Evolutionary conservation across 139 green algal species (phyloP), one percentile per base, ranked within the genome.

Genomic region (Chlamydomonas schloesseri): DNA sequence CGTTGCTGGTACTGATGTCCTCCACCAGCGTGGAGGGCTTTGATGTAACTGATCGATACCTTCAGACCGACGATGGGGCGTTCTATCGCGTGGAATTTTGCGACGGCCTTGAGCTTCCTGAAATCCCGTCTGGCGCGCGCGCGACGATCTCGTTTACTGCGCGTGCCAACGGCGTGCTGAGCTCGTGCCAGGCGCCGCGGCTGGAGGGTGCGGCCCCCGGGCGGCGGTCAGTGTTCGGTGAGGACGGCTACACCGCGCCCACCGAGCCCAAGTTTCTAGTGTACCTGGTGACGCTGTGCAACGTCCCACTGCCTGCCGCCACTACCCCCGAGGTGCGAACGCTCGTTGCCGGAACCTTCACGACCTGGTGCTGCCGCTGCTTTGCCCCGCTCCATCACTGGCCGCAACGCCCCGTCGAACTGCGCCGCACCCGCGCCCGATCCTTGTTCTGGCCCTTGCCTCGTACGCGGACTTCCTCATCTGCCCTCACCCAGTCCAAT

Each of bases 231-330:
- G 20, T 73, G 60, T 84, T 84, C 47, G 42, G 64, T 6, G 68
- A 65, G 2, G 60, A 24, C 28, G 28, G 8, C n/a, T 73, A 57
- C 4, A 17, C 18, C 20, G 24, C 37, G 1, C 64, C 78, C 4
- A 62, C 46, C 2, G n/a, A 23, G 62, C 78, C 78, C 31, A 84
- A 15, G 2, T 84, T 75, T 20, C 47, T 84, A 29, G 26, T 84
- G 14, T 84, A 75, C 65, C 18, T 55, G 1, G 11, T 47, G 0
- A 84, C 42, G 29, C 36, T 84, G 6, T 84, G 78, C 37, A n/a
- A 37, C n/a, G 29, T 8, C 6, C 13, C 23, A 24, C 5, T 10
- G 18, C 26, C 13, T 29, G 29, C 64, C 0, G 64, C 64, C 13
- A 21, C 29, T 13, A 71, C 10, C 29, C 26, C 28, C 18, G 26